Evolutionary conservation across 441 rosid genomes (phyloP), one percentile per base, ranked within the genome.

Genomic region (Isatis lusitanica): DNA sequence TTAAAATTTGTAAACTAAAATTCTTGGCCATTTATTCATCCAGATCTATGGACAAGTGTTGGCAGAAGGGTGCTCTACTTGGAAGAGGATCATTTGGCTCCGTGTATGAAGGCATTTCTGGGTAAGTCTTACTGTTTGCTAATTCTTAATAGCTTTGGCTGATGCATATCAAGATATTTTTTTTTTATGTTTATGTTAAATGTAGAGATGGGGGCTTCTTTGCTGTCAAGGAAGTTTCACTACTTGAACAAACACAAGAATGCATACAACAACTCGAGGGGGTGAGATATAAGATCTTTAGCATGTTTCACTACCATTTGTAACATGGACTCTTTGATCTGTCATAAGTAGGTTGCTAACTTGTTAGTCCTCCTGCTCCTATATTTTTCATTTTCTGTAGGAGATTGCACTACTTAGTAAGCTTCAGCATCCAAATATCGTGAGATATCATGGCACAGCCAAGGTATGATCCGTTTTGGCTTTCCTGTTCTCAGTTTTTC

Each of bases 381-480:
- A n/a, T n/a, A n/a, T 43, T 47, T 59, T 55, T 47, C 26, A 24
- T 24, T 66, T 51, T 75, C 66, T 81, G 73, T 90, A 92, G 99
- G 99, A 95, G 79, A 90, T 95, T 79, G 83, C 77, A 70, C 92
- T 95, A 53, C 84, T 95, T 74, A 92, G 99, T 75, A 85, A 82
- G 88, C 90, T 92, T 60, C 84, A 95, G 74, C 99, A 95, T 77
- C 96, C 84, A 77, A 95, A 95, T 81, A 95, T 95, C 43, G 97
- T 95, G 65, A 94, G 83, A 57, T 92, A 95, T 79, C 87, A 83
- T 65, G 98, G 96, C 81, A 90, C 99, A 21, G 89, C 85, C 15
- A 89, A 78, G 96, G 99, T 92, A 85, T 77, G 57, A 69, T 61
- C 69, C 31, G 30, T 61, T 21, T 2, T 21, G 1, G 24, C 24